Evolutionary conservation across 805 yeast species (phyloP).

Genomic region (Babjeviella inositovora): DNA sequence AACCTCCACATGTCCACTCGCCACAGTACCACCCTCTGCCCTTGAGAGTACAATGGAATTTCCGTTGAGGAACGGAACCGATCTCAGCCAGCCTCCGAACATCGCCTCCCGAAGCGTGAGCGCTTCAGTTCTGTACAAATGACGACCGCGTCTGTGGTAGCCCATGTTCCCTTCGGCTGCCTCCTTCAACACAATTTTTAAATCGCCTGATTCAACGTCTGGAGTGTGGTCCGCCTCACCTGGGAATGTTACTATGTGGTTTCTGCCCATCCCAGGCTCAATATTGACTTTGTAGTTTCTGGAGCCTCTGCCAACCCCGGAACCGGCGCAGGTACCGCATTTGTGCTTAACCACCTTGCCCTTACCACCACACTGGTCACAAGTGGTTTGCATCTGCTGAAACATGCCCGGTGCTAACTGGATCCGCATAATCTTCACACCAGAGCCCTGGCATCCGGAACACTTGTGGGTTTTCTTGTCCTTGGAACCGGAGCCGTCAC

Average conservation of each 20-base stretch:
- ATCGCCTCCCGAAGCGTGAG: slow-evolving; percentile 58
- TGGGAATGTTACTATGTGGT: slow-evolving; percentile 34
- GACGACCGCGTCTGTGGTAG: slow-evolving; percentile 61
- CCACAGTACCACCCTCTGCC: slow-evolving; percentile 29
- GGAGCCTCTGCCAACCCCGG: slow-evolving; percentile 36
- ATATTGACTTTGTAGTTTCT: slow-evolving; percentile 48
- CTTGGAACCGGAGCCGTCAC: slow-evolving; percentile 75
- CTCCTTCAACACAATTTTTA: slow-evolving; percentile 48
- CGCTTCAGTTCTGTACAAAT: slow-evolving; percentile 71
- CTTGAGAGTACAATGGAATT: slow-evolving; percentile 29
- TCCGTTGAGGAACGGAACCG: slow-evolving; percentile 42
- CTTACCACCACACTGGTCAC: slow-evolving; percentile 68
- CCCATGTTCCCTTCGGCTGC: slow-evolving; percentile 46
- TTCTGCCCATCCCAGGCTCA: slow-evolving; percentile 55
- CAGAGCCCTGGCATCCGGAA: slow-evolving; percentile 58
- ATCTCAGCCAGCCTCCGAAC: slow-evolving; percentile 68
- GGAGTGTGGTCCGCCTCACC: slow-evolving; percentile 84
- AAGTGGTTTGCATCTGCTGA: slow-evolving; percentile 66
- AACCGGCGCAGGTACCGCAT: slow-evolving; percentile 62
- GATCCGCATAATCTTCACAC: slow-evolving; percentile 43
- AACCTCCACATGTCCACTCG: slow-evolving; percentile 57
- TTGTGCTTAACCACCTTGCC: slow-evolving; percentile 51
- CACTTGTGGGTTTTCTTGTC: slow-evolving; percentile 64
- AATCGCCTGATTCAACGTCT: slow-evolving; percentile 70
- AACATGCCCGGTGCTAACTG: slow-evolving; percentile 86